These are phyloP conservation scores for Emiliania huxleyi DNA, from an alignment of 78 protist genomes.

Conservation along the genomic window DNA sequence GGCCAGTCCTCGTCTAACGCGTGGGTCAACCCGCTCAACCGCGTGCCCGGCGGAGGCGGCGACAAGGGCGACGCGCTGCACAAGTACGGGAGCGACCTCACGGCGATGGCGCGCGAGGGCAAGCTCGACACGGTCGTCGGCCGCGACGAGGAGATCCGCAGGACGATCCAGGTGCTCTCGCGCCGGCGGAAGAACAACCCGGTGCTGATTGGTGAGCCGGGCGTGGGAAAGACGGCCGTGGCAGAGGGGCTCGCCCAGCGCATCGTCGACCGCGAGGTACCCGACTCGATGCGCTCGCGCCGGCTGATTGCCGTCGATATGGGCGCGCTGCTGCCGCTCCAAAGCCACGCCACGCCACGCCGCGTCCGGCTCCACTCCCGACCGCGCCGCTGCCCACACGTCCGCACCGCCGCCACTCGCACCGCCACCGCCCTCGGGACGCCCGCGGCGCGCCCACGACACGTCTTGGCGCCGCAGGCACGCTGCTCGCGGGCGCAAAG, in stretches of 20 bases:
- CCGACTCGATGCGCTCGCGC: not conserved
- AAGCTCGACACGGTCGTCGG: constrained; percentile 98
- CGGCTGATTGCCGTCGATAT: constrained; percentile 27
- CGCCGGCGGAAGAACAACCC: constrained; percentile 97
- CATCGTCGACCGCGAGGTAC: constrained; percentile 47
- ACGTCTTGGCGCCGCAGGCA: too few relatives aligned
- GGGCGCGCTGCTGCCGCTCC: constrained; percentile 69
- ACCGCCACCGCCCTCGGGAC: too few relatives aligned
- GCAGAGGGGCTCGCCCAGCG: constrained; percentile 97
- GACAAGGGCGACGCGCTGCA: constrained; percentile 65
- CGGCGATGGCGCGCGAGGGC: constrained; percentile 82
- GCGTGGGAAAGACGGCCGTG: constrained; percentile 89
- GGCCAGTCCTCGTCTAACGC: too few relatives aligned
- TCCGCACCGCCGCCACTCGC: too few relatives aligned
- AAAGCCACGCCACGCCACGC: constrained; percentile 67
- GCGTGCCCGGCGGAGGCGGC: not conserved
- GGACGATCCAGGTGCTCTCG: constrained; percentile 78
- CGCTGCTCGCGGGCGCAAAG: constrained; percentile 83
- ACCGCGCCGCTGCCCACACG: too few relatives aligned
- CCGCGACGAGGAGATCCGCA: constrained; percentile 95
- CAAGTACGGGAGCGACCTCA: constrained; percentile 82
- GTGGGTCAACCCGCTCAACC: constrained; percentile 10
- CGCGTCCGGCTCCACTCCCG: too few relatives aligned
- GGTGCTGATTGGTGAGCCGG: constrained; percentile 96
- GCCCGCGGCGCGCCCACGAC: constrained; percentile 93